These are phyloP conservation scores for Ustilago sp. DNA, from an alignment of 1,284 basidiomycete genomes.

Conservation along the genomic window DNA sequence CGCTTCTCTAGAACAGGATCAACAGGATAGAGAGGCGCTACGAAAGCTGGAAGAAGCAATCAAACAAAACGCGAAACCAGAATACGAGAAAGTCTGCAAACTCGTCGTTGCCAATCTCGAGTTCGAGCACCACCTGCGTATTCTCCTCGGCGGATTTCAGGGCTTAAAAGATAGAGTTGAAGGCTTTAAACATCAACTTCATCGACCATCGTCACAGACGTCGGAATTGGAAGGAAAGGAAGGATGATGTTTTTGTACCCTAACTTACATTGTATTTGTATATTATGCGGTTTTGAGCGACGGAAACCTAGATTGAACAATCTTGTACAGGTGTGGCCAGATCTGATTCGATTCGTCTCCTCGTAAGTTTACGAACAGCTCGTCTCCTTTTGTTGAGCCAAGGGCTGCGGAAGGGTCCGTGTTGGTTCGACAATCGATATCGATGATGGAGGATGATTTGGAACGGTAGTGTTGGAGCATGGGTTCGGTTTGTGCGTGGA, in stretches of 20 bases:
- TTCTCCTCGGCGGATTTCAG: slow-evolving; percentile 25
- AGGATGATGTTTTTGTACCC: not conserved
- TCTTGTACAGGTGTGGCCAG: slow-evolving; percentile 81
- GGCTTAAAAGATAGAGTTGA: slow-evolving; percentile 42
- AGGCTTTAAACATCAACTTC: slow-evolving; percentile 21
- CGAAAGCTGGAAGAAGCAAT: slow-evolving; percentile 16
- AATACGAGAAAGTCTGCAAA: slow-evolving; percentile 36
- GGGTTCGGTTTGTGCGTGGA: slow-evolving; percentile 88
- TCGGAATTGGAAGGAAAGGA: not conserved
- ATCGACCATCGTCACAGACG: not conserved
- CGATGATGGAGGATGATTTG: slow-evolving; percentile 70
- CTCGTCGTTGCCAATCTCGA: slow-evolving; percentile 39
- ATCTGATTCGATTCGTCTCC: slow-evolving; percentile 92
- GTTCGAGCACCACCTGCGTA: slow-evolving; percentile 36
- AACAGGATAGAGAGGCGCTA: too few species aligned
- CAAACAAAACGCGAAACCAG: slow-evolving; percentile 28
- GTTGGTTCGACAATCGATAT: slow-evolving; percentile 29
- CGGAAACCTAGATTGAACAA: slow-evolving; percentile 70
- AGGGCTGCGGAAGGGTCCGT: not conserved
- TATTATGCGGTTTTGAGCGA: slow-evolving; percentile 6
- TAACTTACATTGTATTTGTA: not conserved
- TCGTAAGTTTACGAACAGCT: slow-evolving; percentile 78
- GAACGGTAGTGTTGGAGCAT: slow-evolving; percentile 82
- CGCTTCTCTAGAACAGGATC: not conserved
- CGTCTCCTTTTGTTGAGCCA: not conserved